These are phyloP conservation scores for Pichia sp. DNA, from an alignment of 1,139 yeast genomes.

Conservation along the genomic window DNA sequence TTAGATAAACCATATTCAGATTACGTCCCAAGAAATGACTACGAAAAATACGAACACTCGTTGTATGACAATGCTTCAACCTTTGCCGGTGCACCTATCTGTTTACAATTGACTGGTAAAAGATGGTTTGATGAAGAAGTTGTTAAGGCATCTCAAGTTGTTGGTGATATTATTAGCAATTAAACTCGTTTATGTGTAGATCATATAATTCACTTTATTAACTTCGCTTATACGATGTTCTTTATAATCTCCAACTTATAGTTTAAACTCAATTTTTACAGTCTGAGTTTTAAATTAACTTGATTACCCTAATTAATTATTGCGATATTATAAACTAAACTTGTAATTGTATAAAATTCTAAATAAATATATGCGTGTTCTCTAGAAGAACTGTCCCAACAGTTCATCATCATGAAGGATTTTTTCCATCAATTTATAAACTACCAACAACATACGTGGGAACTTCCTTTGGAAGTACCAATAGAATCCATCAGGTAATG, in stretches of 20 bases:
- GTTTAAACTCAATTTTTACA: no score
- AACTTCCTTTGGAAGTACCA: conserved; percentile 69
- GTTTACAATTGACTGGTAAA: conserved; percentile 47
- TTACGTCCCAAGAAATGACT: conserved; percentile 36
- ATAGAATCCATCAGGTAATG: conserved; percentile 83
- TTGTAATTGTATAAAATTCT: neutral
- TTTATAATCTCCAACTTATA: no score
- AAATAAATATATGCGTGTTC: neutral
- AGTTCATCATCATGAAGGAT: conserved; percentile 18
- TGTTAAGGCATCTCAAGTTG: conserved; percentile 30
- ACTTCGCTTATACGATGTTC: no score
- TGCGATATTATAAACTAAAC: neutral
- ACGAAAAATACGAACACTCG: conserved; percentile 42
- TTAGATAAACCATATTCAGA: conserved; percentile 25
- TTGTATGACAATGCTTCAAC: conserved; percentile 35
- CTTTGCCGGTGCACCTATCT: conserved; percentile 49
- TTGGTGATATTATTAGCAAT: conserved; percentile 1
- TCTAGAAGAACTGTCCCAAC: conserved; percentile 17
- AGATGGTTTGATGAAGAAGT: conserved; percentile 52
- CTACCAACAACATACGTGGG: conserved; percentile 75
- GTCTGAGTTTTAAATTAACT: no score
- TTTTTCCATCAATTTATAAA: conserved; percentile 44
- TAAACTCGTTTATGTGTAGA: no score
- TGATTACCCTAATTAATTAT: no score
- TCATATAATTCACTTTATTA: no score